These are phyloP conservation scores for Sphagnurus paluster DNA, from an alignment of 1,284 basidiomycete genomes.

Conservation along the genomic window DNA sequence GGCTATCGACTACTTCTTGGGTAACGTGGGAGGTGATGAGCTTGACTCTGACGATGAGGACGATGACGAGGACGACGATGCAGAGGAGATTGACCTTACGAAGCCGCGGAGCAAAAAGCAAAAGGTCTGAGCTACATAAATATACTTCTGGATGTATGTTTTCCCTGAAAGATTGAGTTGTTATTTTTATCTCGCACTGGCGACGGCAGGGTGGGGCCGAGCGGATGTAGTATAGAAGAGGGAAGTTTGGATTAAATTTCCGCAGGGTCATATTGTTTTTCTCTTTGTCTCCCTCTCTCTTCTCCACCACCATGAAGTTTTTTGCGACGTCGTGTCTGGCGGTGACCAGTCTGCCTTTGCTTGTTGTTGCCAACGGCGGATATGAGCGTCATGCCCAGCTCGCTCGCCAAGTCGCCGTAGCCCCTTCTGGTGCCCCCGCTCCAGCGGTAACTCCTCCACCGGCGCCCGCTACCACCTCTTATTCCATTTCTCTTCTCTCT, in stretches of 20 bases:
- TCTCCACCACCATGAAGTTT: constrained; percentile 22
- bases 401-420: constrained; percentile 26
- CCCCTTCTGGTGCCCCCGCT: neutral
- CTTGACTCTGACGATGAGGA: constrained; percentile 65
- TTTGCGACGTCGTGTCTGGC: constrained; percentile 16
- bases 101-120: constrained; percentile 75
- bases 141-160: constrained; percentile 7
- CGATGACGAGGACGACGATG: constrained; percentile 68
- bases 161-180: neutral
- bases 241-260: constrained; percentile 5
- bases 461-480: constrained; percentile 20
- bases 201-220: no score
- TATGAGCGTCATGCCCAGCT: constrained; percentile 20
- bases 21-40: constrained; percentile 57
- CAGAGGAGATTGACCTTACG: constrained; percentile 80
- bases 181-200: no score
- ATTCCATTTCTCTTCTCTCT: constrained; percentile 43
- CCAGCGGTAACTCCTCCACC: constrained; percentile 2
- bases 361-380: constrained; percentile 28
- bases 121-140: constrained; percentile 43
- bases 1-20: constrained; percentile 77
- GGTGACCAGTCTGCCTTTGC: constrained; percentile 30
- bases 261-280: neutral
- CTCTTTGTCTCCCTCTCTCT: constrained; percentile 15
- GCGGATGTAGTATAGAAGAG: neutral